Evolutionary conservation across 192 early-diverging fungal species (phyloP), one percentile per base, ranked within the genome.

Genomic region (Backusella luteola): DNA sequence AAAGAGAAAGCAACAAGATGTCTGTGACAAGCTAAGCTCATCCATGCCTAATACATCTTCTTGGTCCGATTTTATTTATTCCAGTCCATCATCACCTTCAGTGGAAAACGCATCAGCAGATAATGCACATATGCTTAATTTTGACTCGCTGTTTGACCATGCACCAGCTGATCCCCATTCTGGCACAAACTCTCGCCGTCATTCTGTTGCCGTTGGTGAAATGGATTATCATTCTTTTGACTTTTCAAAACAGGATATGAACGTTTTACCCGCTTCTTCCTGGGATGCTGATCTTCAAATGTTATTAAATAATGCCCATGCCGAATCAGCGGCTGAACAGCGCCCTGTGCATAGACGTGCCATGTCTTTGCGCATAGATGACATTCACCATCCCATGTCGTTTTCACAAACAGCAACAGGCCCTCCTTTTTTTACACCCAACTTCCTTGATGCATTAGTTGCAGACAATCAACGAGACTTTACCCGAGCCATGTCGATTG

Each of bases 201-300:
- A 81, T 69, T 81, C 80, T 1, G 73, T 81, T 19, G 80, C 80
- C 23, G 67, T 81, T 6, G 80, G 80, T n/a, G 80, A 81, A 44
- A 41, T 81, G 53, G 59, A 77, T 6, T 77, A 66, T 19, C 76
- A 77, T 32, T 69, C 71, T 35, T 73, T 78, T 72, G 77, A 78
- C 23, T 67, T 71, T 14, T 70, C 42, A 36, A 76, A 69, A 34
- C 42, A 67, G 4, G 66, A 67, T 17, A 39, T 52, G 29, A 46
- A 14, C 12, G 29, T 23, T 49, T 23, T 29, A 14, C 41, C 41
- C 39, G 42, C 39, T 23, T 29, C 41, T 46, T 39, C 34, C 36
- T 76, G 74, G 66, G 46, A 49, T 44, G 42, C 66, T 53, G 68
- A 70, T 53, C 21, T 76, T 36, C 75, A 70, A 39, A 44, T 67